Conservation (phyloP, 495 filamentous ascomycete species). For the Cryomyces antarcticus region DNA sequence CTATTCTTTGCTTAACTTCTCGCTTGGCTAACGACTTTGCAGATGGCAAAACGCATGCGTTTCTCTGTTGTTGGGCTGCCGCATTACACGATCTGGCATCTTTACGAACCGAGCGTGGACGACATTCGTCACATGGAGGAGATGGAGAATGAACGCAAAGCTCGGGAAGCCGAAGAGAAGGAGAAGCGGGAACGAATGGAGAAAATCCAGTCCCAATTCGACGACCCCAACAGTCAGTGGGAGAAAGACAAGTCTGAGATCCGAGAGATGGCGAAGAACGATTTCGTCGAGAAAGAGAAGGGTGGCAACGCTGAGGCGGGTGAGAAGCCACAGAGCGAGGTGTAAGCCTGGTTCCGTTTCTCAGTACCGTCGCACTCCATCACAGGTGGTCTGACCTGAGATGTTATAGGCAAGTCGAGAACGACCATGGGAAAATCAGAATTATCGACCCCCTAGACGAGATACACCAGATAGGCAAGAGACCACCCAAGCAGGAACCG, state of each 20-base stretch:
- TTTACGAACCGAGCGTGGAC: constrained; percentile 94
- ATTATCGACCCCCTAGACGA: background rate
- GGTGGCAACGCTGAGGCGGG: constrained; percentile 3
- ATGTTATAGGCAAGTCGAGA: too few species aligned
- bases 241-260: constrained; percentile 65
- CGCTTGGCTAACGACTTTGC: constrained; percentile 1
- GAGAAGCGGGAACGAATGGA: constrained; percentile 43
- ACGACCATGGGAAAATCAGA: too few species aligned
- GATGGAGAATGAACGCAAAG: constrained; percentile 65
- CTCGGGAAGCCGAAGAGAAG: constrained; percentile 47
- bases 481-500: too few species aligned
- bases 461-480: background rate
- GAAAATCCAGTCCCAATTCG: constrained; percentile 52
- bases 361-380: background rate
- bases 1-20: background rate
- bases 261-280: constrained; percentile 40
- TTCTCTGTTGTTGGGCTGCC: constrained; percentile 94
- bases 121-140: constrained; percentile 95
- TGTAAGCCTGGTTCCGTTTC: background rate
- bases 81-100: constrained; percentile 98
- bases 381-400: too few species aligned
- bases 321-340: background rate
- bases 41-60: constrained; percentile 95
- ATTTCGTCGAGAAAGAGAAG: constrained; percentile 33
- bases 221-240: constrained; percentile 32